Conservation (phyloP, 495 filamentous ascomycete genomes). For the Trichocladium antarcticum region DNA sequence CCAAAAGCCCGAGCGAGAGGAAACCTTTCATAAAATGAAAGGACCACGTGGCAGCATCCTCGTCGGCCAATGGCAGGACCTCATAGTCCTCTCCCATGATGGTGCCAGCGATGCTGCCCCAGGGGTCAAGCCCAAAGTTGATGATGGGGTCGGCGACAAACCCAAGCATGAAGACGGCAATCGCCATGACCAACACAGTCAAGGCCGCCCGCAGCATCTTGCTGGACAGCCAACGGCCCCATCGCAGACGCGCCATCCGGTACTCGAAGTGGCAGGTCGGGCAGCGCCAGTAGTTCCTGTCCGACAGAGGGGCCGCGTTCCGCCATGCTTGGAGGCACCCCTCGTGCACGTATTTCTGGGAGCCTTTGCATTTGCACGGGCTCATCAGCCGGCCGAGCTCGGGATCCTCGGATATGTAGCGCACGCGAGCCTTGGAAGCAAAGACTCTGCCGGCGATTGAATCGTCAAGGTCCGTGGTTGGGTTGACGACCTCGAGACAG, state of each 20-base stretch:
- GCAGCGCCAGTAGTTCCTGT: conserved; percentile 72
- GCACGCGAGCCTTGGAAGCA: conserved; percentile 49
- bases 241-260: conserved; percentile 63
- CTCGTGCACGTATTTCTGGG: conserved; percentile 87
- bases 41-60: conserved; percentile 49
- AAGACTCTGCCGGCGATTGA: conserved; percentile 53
- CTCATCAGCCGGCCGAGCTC: conserved; percentile 71
- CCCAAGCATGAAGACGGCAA: conserved; percentile 66
- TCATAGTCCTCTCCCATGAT: conserved; percentile 26
- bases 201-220: conserved; percentile 49
- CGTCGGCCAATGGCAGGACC: conserved; percentile 26
- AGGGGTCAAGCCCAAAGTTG: conserved; percentile 70
- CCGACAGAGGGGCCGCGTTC: conserved; percentile 54
- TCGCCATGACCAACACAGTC: conserved; percentile 56
- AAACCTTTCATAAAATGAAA: conserved; percentile 84
- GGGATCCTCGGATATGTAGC: conserved; percentile 66
- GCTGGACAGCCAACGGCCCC: conserved; percentile 65
- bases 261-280: conserved; percentile 83
- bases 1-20: conserved; percentile 70
- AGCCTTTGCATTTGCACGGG: conserved; percentile 88
- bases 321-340: conserved; percentile 87
- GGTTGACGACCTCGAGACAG: conserved; percentile 73
- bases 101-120: conserved; percentile 35
- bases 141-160: conserved; percentile 92
- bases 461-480: conserved; percentile 57